Evolutionary conservation across 208 protist genomes (phyloP).

Genomic region (Leishmania mexicana): DNA sequence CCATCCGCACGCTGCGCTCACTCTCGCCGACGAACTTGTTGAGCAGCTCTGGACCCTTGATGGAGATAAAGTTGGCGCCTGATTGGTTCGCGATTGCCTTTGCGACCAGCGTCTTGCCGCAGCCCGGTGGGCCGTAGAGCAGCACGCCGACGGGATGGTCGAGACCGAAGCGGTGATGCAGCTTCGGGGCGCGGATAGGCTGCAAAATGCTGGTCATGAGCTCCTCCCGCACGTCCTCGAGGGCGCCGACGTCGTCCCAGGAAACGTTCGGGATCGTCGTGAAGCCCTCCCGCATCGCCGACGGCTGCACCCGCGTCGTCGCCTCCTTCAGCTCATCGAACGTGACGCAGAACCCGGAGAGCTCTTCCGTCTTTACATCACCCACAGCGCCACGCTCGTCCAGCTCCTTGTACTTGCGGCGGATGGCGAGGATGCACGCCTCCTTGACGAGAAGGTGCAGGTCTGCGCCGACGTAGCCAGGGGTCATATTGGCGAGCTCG

Average conservation of each 20-base stretch:
- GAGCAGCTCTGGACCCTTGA: slow-evolving; percentile 98
- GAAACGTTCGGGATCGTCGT: slow-evolving; percentile 97
- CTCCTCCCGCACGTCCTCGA: slow-evolving; percentile 95
- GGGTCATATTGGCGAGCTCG: slow-evolving; percentile 94
- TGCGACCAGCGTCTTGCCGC: slow-evolving; percentile 97
- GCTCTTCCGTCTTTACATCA: slow-evolving; percentile 40
- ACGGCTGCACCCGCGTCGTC: slow-evolving; percentile 97
- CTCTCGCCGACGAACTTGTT: slow-evolving; percentile 99
- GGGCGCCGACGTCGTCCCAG: slow-evolving; percentile 97
- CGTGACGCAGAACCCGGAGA: slow-evolving; percentile 75
- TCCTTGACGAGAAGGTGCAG: slow-evolving; percentile 96
- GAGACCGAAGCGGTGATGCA: slow-evolving; percentile 92
- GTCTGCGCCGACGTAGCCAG: slow-evolving; percentile 98
- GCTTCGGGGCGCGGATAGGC: slow-evolving; percentile 91
- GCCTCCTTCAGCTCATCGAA: slow-evolving; percentile 89
- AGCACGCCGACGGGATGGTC: slow-evolving; percentile 94
- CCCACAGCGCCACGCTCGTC: slow-evolving; percentile 32
- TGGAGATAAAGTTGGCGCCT: slow-evolving; percentile 98
- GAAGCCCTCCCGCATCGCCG: slow-evolving; percentile 96
- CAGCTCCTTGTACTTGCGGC: slow-evolving; percentile 79
- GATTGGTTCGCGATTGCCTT: slow-evolving; percentile 96
- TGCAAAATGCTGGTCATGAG: slow-evolving; percentile 91
- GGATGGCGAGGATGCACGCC: slow-evolving; percentile 89
- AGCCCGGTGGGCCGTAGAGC: slow-evolving; percentile 98
- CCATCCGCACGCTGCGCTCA: slow-evolving; percentile 97